Evolutionary conservation across 495 filamentous ascomycete genomes (phyloP).

Genomic region (Aspergillus baeticus): DNA sequence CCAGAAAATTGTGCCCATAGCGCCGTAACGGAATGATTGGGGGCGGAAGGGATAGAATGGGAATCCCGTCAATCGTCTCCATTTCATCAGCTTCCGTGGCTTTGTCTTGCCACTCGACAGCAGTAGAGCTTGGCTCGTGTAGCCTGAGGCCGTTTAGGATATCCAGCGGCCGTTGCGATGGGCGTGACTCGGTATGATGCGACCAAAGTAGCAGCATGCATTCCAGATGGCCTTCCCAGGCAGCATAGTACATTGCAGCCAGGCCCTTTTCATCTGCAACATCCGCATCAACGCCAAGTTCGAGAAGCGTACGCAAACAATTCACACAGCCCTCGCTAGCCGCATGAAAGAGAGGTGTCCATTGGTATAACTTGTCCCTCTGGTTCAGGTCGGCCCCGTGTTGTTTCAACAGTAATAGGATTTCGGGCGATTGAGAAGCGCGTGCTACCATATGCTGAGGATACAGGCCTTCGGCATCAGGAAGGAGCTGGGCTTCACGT

Average conservation of each 20-base stretch:
- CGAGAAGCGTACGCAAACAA: slow-evolving; percentile 75
- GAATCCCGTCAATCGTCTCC: slow-evolving; percentile 81
- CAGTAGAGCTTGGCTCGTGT: slow-evolving; percentile 32
- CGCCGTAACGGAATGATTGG: slow-evolving; percentile 92
- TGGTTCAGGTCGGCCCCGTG: slow-evolving; percentile 93
- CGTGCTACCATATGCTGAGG: slow-evolving; percentile 97
- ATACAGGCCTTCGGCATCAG: slow-evolving; percentile 94
- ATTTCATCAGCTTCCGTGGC: slow-evolving; percentile 61
- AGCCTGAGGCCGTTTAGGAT: slow-evolving; percentile 35
- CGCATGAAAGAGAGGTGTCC: slow-evolving; percentile 95
- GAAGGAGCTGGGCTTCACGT: slow-evolving; percentile 70
- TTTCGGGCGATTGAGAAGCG: slow-evolving; percentile 74
- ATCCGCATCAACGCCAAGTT: slow-evolving; percentile 69
- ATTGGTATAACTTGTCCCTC: slow-evolving; percentile 90
- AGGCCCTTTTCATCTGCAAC: slow-evolving; percentile 88
- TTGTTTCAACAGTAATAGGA: slow-evolving; percentile 74
- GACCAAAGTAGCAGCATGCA: slow-evolving; percentile 86
- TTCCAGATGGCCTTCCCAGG: slow-evolving; percentile 94
- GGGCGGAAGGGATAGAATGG: slow-evolving; percentile 86
- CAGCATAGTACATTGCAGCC: slow-evolving; percentile 96
- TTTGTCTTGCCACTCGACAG: slow-evolving; percentile 31
- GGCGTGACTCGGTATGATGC: slow-evolving; percentile 26
- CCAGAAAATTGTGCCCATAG: slow-evolving; percentile 97
- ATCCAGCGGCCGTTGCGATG: slow-evolving; percentile 33
- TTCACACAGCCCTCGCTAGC: slow-evolving; percentile 94